Conservation (phyloP, 2,329 filamentous ascomycete genomes). For the Fusarium sp. region DNA sequence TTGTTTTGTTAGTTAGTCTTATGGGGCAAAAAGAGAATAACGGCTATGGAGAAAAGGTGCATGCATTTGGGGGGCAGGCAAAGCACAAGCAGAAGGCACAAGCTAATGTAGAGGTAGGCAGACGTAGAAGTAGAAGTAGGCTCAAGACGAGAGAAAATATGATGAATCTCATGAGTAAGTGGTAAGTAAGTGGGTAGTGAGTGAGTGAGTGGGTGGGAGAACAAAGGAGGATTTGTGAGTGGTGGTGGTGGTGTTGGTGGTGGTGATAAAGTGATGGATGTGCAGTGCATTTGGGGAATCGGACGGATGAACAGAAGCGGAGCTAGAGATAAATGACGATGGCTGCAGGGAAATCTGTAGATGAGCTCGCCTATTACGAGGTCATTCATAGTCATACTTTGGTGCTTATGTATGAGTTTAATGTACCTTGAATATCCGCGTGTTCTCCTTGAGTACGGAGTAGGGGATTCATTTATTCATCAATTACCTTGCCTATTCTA, state of each 20-base stretch:
- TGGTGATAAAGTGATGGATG: constrained; percentile 19
- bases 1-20: neutral
- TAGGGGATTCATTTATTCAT: neutral
- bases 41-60: constrained; percentile 21
- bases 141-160: constrained; percentile 18
- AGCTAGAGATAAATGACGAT: constrained; percentile 22
- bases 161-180: constrained; percentile 28
- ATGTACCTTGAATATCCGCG: neutral
- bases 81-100: neutral
- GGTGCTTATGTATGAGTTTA: constrained; percentile 11
- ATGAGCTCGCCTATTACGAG: constrained; percentile 21
- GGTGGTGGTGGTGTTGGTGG: constrained; percentile 12
- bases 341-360: constrained; percentile 6
- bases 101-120: neutral
- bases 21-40: constrained; percentile 24
- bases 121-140: too few relatives aligned
- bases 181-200: constrained; percentile 17
- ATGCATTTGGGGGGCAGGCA: constrained; percentile 34
- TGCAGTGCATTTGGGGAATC: constrained; percentile 15
- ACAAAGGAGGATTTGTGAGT: constrained; percentile 1
- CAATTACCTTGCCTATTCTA: neutral
- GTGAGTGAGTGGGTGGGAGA: constrained; percentile 1
- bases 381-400: constrained; percentile 13
- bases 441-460: neutral
- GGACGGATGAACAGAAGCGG: constrained; percentile 13